phyloP scores from a whole-genome alignment of 1,139 yeast genomes.

The Debaryomyces singareniensis region DNA sequence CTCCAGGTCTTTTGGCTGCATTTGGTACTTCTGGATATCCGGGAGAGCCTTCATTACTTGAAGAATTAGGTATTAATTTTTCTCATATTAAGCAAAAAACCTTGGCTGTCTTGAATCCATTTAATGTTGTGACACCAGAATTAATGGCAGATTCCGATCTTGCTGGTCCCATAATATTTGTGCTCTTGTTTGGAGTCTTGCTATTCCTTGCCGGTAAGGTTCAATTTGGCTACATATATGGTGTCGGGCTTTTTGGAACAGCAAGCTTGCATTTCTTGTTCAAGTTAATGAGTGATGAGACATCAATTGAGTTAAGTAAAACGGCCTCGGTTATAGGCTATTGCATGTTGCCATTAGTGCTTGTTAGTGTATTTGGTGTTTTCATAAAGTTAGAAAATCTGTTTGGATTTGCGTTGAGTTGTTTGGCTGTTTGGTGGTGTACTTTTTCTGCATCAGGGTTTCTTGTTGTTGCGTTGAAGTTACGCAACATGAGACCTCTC shows the following conservation, averaged over 20 bases:
- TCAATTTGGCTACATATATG: constrained; percentile 94
- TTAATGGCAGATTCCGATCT: constrained; percentile 87
- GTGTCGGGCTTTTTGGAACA: constrained; percentile 91
- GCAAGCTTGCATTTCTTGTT: constrained; percentile 76
- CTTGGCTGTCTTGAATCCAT: constrained; percentile 76
- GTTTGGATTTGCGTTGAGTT: constrained; percentile 66
- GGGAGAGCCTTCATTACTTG: constrained; percentile 86
- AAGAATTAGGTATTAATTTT: constrained; percentile 91
- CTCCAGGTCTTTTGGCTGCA: constrained; percentile 82
- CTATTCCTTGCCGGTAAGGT: constrained; percentile 83
- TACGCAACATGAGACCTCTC: constrained; percentile 80
- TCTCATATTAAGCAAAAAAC: constrained; percentile 83
- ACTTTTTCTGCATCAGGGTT: constrained; percentile 92
- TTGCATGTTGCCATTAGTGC: constrained; percentile 84
- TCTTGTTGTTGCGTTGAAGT: constrained; percentile 76
- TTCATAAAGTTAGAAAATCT: constrained; percentile 63
- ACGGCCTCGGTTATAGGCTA: constrained; percentile 93
- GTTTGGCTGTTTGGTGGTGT: constrained; percentile 82
- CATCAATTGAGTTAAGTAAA: constrained; percentile 58
- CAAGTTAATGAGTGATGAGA: constrained; percentile 70
- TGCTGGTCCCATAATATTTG: constrained; percentile 93
- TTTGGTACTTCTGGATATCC: constrained; percentile 91
- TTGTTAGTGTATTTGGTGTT: constrained; percentile 71
- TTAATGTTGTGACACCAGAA: constrained; percentile 58
- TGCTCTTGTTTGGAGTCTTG: constrained; percentile 80